A percentile compares a stretch with the other conserved stretches of the same genome.
Evolutionary conservation across 768 basidiomycete species (phyloP).

Genomic region (Psilocybe subaeruginosa): DNA sequence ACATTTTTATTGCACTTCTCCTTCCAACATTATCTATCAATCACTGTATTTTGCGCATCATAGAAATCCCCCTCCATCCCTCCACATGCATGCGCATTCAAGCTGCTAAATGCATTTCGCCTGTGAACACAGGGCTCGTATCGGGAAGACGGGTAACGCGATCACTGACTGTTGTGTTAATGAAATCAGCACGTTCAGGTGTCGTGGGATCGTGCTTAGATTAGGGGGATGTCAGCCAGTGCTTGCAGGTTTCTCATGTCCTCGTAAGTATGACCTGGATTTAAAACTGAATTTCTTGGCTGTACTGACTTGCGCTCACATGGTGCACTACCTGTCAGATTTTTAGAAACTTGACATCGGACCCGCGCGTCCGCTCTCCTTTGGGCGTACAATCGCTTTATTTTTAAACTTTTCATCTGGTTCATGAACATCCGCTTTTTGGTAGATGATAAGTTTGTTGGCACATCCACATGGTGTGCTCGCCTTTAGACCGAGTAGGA

Average conservation of each 20-base stretch:
- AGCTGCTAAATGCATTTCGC: conserved; percentile 1
- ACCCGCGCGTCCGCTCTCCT: background rate
- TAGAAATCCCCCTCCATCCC: no score
- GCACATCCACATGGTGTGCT: background rate
- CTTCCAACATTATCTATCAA: conserved; percentile 9
- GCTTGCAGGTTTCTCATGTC: background rate
- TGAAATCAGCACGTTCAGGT: background rate
- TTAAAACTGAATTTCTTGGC: background rate
- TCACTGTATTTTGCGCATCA: conserved; percentile 1
- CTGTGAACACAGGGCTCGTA: background rate
- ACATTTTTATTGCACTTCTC: conserved; percentile 4
- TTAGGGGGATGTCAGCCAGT: background rate
- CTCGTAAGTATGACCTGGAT: background rate
- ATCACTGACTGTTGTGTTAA: background rate
- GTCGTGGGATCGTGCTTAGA: background rate
- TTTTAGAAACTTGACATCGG: background rate
- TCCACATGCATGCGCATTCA: background rate
- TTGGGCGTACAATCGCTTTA: background rate
- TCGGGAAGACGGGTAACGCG: background rate
- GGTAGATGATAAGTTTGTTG: background rate
- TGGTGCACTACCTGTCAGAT: background rate
- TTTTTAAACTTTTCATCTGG: background rate
- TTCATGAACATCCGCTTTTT: background rate
- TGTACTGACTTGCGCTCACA: background rate
- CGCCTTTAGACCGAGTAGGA: background rate